phyloP scores from a whole-genome alignment of 2,329 filamentous ascomycete genomes.

The Ceratocystis eucalypticola region DNA sequence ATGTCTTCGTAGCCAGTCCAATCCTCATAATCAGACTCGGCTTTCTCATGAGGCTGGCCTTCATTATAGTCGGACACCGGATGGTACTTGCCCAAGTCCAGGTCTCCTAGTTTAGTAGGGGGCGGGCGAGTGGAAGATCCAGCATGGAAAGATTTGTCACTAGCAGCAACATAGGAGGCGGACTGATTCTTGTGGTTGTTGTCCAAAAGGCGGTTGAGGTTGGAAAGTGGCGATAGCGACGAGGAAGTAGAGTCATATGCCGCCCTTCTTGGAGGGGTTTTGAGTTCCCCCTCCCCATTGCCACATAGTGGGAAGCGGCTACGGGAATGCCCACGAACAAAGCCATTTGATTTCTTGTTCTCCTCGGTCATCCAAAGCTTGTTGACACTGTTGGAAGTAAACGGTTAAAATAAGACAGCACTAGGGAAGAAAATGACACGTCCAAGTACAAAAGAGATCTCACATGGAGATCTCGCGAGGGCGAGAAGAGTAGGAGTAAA shows the following conservation, averaged over 20 bases:
- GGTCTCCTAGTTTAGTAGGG: neutral
- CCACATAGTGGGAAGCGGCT: neutral
- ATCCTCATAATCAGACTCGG: neutral
- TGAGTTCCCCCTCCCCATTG: neutral
- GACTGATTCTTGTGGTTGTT: neutral
- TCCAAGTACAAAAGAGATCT: too few species aligned
- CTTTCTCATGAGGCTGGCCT: neutral
- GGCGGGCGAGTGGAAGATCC: neutral
- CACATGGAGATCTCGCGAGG: too few species aligned
- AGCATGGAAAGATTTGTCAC: neutral
- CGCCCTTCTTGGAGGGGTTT: neutral
- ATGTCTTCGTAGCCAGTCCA: constrained; percentile 1
- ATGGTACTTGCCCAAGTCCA: neutral
- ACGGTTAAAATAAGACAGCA: neutral
- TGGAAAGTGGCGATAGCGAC: neutral
- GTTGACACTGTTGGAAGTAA: neutral
- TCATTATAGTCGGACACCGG: neutral
- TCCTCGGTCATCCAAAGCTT: neutral
- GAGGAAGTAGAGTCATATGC: neutral
- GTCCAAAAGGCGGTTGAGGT: neutral
- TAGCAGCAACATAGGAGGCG: neutral
- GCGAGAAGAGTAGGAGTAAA: too few species aligned
- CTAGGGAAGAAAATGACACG: neutral
- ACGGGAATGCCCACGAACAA: neutral
- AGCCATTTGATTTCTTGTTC: neutral